phyloP scores from a whole-genome alignment of 1,284 basidiomycete species.

The Pholiota adiposa region DNA sequence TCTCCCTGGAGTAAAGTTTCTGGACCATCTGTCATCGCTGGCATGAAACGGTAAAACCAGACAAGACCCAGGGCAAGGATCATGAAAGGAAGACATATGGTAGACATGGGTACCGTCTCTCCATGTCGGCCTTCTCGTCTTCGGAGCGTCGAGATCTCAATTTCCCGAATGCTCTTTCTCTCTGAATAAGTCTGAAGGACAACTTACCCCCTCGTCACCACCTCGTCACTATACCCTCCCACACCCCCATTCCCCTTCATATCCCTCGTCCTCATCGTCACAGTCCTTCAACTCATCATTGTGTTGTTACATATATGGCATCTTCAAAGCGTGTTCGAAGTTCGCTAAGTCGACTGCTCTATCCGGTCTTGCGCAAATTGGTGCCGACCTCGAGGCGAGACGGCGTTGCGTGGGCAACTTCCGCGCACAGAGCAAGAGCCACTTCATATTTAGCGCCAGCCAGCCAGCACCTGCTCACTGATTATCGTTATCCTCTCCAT shows the following conservation, averaged over 20 bases:
- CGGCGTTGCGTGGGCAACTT: conserved; percentile 7
- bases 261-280: neutral
- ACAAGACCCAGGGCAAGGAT: neutral
- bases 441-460: neutral
- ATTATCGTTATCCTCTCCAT: neutral
- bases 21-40: conserved; percentile 62
- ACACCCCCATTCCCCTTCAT: too few species aligned
- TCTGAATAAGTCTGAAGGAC: neutral
- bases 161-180: neutral
- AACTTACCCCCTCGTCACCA: conserved; percentile 3
- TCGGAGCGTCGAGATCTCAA: neutral
- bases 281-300: conserved; percentile 9
- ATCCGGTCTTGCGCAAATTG: neutral
- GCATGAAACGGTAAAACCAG: conserved; percentile 62
- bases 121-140: neutral
- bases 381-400: neutral
- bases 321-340: neutral
- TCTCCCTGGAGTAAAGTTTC: conserved; percentile 75
- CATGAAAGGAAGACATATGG: neutral
- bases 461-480: neutral
- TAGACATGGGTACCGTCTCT: neutral
- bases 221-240: neutral
- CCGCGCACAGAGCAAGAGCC: neutral
- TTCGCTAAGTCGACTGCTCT: neutral
- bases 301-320: conserved; percentile 7